phyloP scores from a whole-genome alignment of 192 early-diverging fungal genomes.

The Backusella mclennaniae region DNA sequence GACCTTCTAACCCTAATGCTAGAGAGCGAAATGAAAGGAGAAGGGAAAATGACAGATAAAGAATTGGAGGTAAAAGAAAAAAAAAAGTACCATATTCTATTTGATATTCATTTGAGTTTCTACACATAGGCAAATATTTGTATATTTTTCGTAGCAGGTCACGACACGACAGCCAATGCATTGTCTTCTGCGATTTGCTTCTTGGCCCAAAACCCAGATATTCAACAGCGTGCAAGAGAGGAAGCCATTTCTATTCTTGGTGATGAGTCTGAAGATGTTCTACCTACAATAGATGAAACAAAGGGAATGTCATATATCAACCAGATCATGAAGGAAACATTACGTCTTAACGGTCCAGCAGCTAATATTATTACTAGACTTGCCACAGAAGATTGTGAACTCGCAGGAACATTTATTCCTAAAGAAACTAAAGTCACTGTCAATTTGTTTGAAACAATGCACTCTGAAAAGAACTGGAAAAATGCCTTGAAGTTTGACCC shows the following conservation, averaged over 20 bases:
- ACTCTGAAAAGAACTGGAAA: conserved; percentile 30
- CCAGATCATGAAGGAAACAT: conserved; percentile 46
- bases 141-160: conserved; percentile 58
- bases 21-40: conserved; percentile 7
- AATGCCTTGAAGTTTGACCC: conserved; percentile 47
- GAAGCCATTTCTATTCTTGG: conserved; percentile 54
- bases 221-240: conserved; percentile 53
- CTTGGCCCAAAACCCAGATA: conserved; percentile 46
- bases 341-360: conserved; percentile 13
- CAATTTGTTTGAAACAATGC: conserved; percentile 12
- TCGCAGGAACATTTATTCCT: conserved; percentile 22
- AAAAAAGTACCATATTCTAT: too few relatives aligned
- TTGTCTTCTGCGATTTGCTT: conserved; percentile 46
- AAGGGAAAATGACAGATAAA: not conserved
- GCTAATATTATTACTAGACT: not conserved
- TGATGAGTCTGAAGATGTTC: conserved; percentile 44
- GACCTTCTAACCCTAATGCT: conserved; percentile 30
- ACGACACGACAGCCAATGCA: conserved; percentile 57
- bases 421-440: conserved; percentile 17
- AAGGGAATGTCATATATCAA: conserved; percentile 51
- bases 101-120: not conserved
- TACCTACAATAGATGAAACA: conserved; percentile 49
- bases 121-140: conserved; percentile 11
- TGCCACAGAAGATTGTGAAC: conserved; percentile 25
- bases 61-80: not conserved